Evolutionary conservation across 192 early-diverging fungal species (phyloP).

Genomic region (Neocallimastix lanati): DNA sequence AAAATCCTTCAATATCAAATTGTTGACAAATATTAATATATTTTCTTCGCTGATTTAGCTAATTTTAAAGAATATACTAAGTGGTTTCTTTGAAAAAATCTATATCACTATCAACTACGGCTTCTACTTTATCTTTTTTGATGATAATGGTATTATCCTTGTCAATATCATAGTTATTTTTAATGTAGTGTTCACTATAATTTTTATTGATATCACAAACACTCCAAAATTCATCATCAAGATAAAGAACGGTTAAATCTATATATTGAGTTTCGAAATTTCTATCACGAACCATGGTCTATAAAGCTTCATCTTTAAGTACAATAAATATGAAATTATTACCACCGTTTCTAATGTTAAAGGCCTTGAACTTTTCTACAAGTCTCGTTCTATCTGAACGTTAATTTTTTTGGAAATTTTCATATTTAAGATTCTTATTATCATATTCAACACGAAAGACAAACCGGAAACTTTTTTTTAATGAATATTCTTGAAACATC

Average conservation of each 20-base stretch:
- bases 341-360: neutral
- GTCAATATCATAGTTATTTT: neutral
- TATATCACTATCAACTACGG: neutral
- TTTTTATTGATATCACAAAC: neutral
- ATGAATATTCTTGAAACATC: too few relatives aligned
- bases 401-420: neutral
- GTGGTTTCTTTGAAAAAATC: too few relatives aligned
- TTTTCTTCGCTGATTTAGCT: too few relatives aligned
- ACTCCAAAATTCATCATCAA: neutral
- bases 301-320: neutral
- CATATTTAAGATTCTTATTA: neutral
- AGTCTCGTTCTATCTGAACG: neutral
- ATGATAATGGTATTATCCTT: neutral
- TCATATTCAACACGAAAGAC: neutral
- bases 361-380: neutral
- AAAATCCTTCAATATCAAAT: too few relatives aligned
- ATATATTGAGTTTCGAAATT: neutral
- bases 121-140: neutral
- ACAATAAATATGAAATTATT: neutral
- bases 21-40: too few relatives aligned
- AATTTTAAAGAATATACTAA: too few relatives aligned
- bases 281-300: neutral
- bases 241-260: neutral
- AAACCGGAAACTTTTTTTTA: neutral
- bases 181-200: neutral